Conservation (phyloP, 495 filamentous ascomycete species). For the Stereocaulon alpinum region DNA sequence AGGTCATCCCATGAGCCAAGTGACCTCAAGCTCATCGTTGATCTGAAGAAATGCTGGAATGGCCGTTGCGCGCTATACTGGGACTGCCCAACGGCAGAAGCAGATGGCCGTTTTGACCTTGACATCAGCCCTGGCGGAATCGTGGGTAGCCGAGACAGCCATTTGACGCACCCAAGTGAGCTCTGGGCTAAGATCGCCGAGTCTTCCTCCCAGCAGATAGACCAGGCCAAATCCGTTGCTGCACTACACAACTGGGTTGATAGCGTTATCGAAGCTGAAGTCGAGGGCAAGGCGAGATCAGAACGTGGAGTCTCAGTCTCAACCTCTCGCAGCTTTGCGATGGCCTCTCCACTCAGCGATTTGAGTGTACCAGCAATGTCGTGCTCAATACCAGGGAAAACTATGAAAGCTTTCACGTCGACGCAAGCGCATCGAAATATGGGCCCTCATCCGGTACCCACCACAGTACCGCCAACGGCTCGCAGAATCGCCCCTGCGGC, state of each 20-base stretch:
- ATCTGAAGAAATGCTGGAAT: constrained; percentile 96
- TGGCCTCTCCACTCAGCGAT: constrained; percentile 40
- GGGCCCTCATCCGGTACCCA: constrained; percentile 55
- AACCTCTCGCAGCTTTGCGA: constrained; percentile 36
- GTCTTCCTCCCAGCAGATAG: constrained; percentile 30
- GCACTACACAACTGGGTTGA: constrained; percentile 35
- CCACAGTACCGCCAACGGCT: constrained; percentile 36
- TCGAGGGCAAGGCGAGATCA: constrained; percentile 27
- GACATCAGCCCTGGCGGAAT: constrained; percentile 68
- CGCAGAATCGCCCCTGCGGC: constrained; percentile 25
- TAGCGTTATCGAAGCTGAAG: constrained; percentile 39
- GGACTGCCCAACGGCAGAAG: constrained; percentile 56
- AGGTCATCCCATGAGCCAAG: constrained; percentile 50
- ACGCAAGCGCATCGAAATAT: constrained; percentile 33
- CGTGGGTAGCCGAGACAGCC: constrained; percentile 45
- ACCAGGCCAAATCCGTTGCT: constrained; percentile 26
- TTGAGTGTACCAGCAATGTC: constrained; percentile 59
- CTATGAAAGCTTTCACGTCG: constrained; percentile 34
- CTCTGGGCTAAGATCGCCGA: constrained; percentile 40
- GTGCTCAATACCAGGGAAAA: constrained; percentile 70
- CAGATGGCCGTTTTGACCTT: constrained; percentile 44
- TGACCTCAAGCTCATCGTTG: constrained; percentile 81
- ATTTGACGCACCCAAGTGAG: constrained; percentile 25
- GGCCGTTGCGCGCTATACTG: constrained; percentile 81
- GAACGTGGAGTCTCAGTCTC: constrained; percentile 37